Evolutionary conservation across 345 rosid species (phyloP), one percentile per base, ranked within the genome.

Genomic region (Gossypium turneri): DNA sequence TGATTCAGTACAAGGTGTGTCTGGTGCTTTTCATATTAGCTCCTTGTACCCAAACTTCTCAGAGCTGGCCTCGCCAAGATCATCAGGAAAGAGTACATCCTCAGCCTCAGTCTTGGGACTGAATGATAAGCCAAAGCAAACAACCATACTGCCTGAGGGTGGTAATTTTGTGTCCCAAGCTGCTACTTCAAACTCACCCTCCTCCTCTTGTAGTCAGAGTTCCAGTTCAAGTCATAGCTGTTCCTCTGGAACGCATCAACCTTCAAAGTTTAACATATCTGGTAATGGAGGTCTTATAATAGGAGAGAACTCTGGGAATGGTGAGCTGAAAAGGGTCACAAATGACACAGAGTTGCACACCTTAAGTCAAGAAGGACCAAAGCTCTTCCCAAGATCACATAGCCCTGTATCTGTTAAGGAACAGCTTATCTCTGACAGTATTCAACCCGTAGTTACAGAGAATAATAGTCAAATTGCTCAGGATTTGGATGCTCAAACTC

Each of bases 11-110:
- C 79, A 91, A 77, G 92, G 93, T 68, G 85, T 85, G 50, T 83
- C 97, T 4, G 95, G 90, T 78, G 75, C 90, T 75, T 69, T 90
- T 73, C 90, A 87, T 55, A 81, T 88, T 38, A 85, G 82, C 74
- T 88, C 97, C 16, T 92, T 91, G 82, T 90, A 90, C 72, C 25
- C 85, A 0, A 86, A 85, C 9, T 92, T 92, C 78, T 93, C 97
- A 0, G 86, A 86, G 75, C 81, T 89, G 78, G 85, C 85, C 58
- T 89, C 94, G 69, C 84, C 87, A 57, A 79, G 86, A 65, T 47
- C 43, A 43, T 81, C 90, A 24, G 78, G 63, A 75, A 78, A 78
- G 53, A 78, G 79, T 52, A 78, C 82, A 15, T 20, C 79, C 3
- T 68, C 83, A 53, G 61, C 66, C 60, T 16, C 56, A 15, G 56